Evolutionary conservation across 768 basidiomycete species (phyloP).

Genomic region (Lentinula lateritia): DNA sequence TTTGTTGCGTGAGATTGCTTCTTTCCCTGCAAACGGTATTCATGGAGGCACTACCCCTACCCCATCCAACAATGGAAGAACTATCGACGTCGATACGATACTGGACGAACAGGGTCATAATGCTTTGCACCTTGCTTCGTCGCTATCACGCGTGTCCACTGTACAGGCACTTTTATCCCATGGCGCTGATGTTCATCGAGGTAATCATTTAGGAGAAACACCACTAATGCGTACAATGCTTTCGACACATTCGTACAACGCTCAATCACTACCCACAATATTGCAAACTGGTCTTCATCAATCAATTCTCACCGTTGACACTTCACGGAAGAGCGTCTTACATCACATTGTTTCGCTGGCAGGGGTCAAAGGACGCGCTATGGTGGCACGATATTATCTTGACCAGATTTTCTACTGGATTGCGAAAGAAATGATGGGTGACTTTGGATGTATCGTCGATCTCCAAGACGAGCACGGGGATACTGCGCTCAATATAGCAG

Average conservation of each 20-base stretch:
- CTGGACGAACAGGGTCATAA: constrained; percentile 95
- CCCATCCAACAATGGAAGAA: constrained; percentile 23
- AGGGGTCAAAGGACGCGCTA: constrained; percentile 83
- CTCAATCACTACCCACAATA: constrained; percentile 64
- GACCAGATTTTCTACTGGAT: constrained; percentile 87
- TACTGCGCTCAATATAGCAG: constrained; percentile 93
- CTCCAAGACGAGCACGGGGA: constrained; percentile 94
- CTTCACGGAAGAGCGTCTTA: constrained; percentile 75
- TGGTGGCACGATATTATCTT: constrained; percentile 85
- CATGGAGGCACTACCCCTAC: constrained; percentile 20
- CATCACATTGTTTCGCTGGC: constrained; percentile 92
- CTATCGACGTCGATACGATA: constrained; percentile 67
- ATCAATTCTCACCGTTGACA: constrained; percentile 86
- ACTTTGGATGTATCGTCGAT: constrained; percentile 79
- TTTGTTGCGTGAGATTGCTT: constrained; percentile 58
- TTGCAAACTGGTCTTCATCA: constrained; percentile 52
- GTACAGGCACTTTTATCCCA: constrained; percentile 65
- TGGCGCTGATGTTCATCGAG: constrained; percentile 86
- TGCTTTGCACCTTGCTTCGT: constrained; percentile 88
- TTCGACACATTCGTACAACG: constrained; percentile 81
- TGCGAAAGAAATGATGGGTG: constrained; percentile 68
- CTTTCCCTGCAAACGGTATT: constrained; percentile 11
- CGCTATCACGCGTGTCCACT: constrained; percentile 65
- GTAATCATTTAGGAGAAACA: constrained; percentile 93
- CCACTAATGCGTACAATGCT: constrained; percentile 89